Percentiles rank a stretch among this genome's conserved stretches.
These are phyloP conservation scores for Microdochium trichocladiopsis DNA, from an alignment of 2,329 filamentous ascomycete genomes.

Conservation along the genomic window DNA sequence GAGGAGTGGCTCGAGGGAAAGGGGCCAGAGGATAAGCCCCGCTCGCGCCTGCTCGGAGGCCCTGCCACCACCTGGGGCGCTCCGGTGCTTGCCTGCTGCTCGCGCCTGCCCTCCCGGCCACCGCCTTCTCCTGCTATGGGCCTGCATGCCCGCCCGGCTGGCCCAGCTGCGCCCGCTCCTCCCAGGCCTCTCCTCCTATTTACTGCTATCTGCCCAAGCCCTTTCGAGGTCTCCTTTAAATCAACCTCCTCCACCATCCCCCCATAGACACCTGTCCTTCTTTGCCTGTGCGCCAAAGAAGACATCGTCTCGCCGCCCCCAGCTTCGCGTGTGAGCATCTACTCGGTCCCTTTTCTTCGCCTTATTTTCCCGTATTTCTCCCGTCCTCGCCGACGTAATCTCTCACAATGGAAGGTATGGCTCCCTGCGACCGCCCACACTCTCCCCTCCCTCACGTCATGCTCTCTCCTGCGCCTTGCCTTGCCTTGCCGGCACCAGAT, in stretches of 20 bases:
- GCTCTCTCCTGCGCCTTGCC: conserved; percentile 2
- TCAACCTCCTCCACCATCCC: not conserved
- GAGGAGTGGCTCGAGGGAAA: not conserved
- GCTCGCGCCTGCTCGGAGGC: too few species aligned
- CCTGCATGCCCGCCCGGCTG: not conserved
- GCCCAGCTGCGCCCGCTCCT: not conserved
- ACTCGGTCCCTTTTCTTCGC: conserved; percentile 19
- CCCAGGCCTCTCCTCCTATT: not conserved
- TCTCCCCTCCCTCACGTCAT: conserved; percentile 6
- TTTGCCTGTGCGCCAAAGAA: not conserved
- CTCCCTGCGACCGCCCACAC: conserved; percentile 21
- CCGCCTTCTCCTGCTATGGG: not conserved
- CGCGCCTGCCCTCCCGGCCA: not conserved
- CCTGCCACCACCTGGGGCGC: not conserved
- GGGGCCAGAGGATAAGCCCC: not conserved
- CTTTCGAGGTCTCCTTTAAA: conserved; percentile 1
- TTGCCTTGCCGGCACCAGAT: not conserved
- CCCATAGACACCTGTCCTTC: conserved; percentile 1
- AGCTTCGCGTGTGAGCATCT: not conserved
- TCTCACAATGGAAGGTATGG: conserved; percentile 59
- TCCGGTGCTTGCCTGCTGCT: not conserved
- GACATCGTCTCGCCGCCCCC: not conserved
- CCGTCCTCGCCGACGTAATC: conserved; percentile 32
- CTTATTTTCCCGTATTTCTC: conserved; percentile 17
- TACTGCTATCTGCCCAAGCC: not conserved